These are phyloP conservation scores for Aaosphaeria arxii DNA, from an alignment of 2,329 filamentous ascomycete genomes.

Conservation along the genomic window DNA sequence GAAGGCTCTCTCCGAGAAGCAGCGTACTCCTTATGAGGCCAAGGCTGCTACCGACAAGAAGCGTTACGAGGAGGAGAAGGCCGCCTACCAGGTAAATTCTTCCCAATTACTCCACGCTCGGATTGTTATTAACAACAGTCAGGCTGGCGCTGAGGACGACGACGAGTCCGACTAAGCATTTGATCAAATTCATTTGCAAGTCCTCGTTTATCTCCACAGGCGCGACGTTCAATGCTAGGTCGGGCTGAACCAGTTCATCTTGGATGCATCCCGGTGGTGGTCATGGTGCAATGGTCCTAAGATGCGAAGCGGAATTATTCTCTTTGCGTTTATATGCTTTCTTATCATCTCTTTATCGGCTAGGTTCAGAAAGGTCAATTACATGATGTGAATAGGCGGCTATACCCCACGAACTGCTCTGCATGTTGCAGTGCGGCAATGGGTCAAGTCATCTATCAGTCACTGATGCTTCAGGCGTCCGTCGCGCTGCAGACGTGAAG, in stretches of 20 bases:
- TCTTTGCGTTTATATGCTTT: conserved; percentile 13
- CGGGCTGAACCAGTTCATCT: conserved; percentile 2
- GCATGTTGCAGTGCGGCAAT: conserved; percentile 12
- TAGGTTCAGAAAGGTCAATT: conserved; percentile 7
- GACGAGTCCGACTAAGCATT: conserved; percentile 39
- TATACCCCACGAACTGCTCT: no score
- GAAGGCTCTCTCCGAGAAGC: conserved; percentile 94
- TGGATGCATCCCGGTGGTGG: conserved; percentile 3
- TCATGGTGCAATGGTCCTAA: conserved; percentile 18
- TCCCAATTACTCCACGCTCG: not conserved
- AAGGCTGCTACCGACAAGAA: conserved; percentile 98
- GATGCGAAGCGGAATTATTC: conserved; percentile 18
- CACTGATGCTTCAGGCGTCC: conserved; percentile 24
- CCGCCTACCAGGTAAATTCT: conserved; percentile 55
- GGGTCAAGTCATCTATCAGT: conserved; percentile 11
- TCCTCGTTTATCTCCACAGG: not conserved
- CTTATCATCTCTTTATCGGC: conserved; percentile 6
- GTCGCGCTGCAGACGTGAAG: conserved; percentile 14
- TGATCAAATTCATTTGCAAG: conserved; percentile 4
- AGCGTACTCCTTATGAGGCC: conserved; percentile 89
- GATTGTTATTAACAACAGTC: conserved; percentile 11
- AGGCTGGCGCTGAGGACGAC: conserved; percentile 37
- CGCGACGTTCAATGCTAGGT: conserved; percentile 2
- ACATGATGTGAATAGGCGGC: no score
- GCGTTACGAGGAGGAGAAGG: conserved; percentile 98